Evolutionary conservation across 2,329 filamentous ascomycete genomes (phyloP).

Genomic region (Samsoniella hepiali): DNA sequence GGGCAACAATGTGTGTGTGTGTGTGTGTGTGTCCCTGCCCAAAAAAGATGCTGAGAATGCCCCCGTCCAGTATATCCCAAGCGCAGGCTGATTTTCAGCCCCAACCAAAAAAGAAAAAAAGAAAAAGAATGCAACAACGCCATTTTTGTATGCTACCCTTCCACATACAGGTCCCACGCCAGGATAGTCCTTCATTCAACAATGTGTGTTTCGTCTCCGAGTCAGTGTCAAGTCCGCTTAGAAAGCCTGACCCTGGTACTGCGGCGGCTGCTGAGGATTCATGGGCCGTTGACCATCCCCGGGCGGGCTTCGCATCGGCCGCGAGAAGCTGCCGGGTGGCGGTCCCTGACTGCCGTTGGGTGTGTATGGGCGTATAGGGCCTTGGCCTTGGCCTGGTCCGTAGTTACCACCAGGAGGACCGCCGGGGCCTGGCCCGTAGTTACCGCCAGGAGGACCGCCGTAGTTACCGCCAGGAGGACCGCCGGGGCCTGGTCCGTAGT

Average conservation of each 20-base stretch:
- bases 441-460: constrained; percentile 41
- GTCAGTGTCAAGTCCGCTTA: constrained; percentile 20
- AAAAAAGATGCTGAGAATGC: background rate
- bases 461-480: constrained; percentile 69
- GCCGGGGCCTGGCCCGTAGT: background rate
- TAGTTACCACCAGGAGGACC: constrained; percentile 69
- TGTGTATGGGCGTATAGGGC: constrained; percentile 10
- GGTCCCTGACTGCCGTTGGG: constrained; percentile 20
- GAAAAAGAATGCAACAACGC: constrained; percentile 15
- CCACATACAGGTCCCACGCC: background rate
- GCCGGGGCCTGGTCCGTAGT: background rate
- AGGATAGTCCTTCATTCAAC: constrained; percentile 10
- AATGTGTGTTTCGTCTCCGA: background rate
- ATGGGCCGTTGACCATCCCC: constrained; percentile 15
- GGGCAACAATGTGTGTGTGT: background rate
- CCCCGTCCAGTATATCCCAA: constrained; percentile 5
- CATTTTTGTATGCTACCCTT: constrained; percentile 1
- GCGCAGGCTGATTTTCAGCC: background rate
- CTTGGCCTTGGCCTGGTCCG: constrained; percentile 51
- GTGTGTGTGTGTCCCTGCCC: background rate
- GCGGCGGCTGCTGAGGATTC: constrained; percentile 19
- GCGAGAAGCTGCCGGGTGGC: constrained; percentile 30
- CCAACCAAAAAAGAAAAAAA: constrained; percentile 19
- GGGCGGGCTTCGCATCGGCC: constrained; percentile 29
- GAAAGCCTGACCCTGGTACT: constrained; percentile 38